Evolutionary conservation across 164 flowering plant species (phyloP), one percentile per base, ranked within the genome.

Genomic region (Houttuynia cordata): DNA sequence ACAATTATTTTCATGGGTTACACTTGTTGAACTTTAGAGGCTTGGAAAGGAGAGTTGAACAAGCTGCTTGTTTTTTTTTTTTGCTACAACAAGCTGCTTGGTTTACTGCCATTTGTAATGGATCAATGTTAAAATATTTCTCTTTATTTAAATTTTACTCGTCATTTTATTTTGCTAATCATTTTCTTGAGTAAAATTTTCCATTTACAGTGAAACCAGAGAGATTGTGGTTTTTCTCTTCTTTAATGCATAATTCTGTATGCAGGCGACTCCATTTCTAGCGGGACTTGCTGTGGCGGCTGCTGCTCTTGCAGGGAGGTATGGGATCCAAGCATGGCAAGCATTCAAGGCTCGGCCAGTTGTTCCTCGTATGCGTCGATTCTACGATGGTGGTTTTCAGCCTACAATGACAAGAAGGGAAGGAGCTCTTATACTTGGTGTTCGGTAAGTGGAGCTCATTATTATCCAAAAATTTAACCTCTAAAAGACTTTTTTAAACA

Each of bases 361-460:
- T 22, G 67, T 71, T 21, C 73, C 84, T 54, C 79, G 76, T 69
- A 45, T 86, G 59, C 88, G 96, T 34, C 84, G 73, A 64, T 89
- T 93, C 59, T 93, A 89, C 67, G 88, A 90, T 57, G 98, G 98
- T 25, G 97, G 98, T 47, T 93, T 93, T 62, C 92, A 87, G 69
- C 80, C 84, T 17, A 71, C 73, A 41, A 93, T 93, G 98, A 89
- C 90, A 0, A 79, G 73, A 60, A 84, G 97, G n/a, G 98, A 93
- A 79, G 98, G 96, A 22, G 85, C 97, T 75, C 87, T 78, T 34
- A 88, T 88, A 59, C 98, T 90, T 71, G 96, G 97, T 55, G 60
- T 93, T 56, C 86, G 97, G 97, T 92, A 71, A 64, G 14, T 14
- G n/a, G 24, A 6, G 6, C 37, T 30, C 6, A 6, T 30, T 30